phyloP scores from a whole-genome alignment of 2,329 filamentous ascomycete species.

The Sporothrix phasma region DNA sequence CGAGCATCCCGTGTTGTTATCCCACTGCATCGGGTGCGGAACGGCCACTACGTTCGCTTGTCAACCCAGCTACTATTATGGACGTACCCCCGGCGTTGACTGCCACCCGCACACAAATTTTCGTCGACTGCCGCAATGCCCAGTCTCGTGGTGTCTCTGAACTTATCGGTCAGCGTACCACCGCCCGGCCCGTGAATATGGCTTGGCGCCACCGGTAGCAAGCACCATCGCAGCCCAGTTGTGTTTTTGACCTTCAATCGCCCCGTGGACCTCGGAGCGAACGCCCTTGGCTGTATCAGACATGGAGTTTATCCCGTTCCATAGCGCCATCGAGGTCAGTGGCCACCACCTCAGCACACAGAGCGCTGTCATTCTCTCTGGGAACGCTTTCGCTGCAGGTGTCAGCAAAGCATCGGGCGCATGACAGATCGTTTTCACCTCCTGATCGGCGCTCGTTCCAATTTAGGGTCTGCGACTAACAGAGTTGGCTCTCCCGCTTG shows the following conservation, averaged over 20 bases:
- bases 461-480: not conserved
- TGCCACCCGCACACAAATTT: slow-evolving; percentile 5
- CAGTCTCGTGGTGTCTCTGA: not conserved
- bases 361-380: slow-evolving; percentile 4
- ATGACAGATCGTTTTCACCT: not conserved
- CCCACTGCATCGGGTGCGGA: slow-evolving; percentile 6
- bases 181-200: not conserved
- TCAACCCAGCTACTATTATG: slow-evolving; percentile 12
- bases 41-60: slow-evolving; percentile 15
- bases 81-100: not conserved
- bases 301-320: slow-evolving; percentile 12
- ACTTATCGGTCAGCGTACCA: slow-evolving; percentile 1
- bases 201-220: not conserved
- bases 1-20: not conserved
- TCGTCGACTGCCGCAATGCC: slow-evolving; percentile 14
- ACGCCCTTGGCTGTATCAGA: not conserved
- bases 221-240: not conserved
- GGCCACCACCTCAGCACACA: not conserved
- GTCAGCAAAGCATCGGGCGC: not conserved
- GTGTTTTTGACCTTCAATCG: slow-evolving; percentile 12
- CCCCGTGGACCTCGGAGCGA: slow-evolving; percentile 9
- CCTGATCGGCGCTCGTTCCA: not conserved
- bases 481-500: not conserved
- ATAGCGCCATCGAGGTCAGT: slow-evolving; percentile 12
- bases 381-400: not conserved